Percentiles rank a stretch among this genome's conserved stretches.
These are phyloP conservation scores for Rhynchospora tenuis DNA, from an alignment of 176 grass and related monocot species.

Conservation along the genomic window DNA sequence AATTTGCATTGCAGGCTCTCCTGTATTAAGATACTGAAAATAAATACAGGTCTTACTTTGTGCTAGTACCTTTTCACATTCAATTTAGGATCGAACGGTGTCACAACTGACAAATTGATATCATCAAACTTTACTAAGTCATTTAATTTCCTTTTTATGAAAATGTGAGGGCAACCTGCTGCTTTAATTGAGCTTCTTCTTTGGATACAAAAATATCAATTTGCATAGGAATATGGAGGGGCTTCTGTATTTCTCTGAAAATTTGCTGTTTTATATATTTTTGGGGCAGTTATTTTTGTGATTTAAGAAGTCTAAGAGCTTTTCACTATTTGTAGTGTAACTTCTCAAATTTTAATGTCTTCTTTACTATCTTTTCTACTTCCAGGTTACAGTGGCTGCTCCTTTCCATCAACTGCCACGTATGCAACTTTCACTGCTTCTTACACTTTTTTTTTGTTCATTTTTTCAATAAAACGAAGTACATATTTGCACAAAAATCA, in stretches of 20 bases:
- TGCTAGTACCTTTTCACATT: background rate
- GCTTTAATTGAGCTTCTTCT: background rate
- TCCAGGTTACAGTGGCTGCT: slow-evolving; percentile 67
- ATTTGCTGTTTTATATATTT: background rate
- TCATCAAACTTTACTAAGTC: background rate
- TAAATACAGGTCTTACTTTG: background rate
- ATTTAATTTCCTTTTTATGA: background rate
- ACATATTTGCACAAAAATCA: background rate
- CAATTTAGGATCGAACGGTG: background rate
- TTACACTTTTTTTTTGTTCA: background rate
- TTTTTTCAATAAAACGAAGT: background rate
- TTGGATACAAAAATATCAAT: background rate
- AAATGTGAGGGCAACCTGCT: background rate
- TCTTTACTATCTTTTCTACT: slow-evolving; percentile 8
- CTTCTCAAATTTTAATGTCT: background rate
- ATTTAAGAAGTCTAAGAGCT: background rate
- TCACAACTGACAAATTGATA: background rate
- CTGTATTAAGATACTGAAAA: background rate
- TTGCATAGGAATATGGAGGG: background rate
- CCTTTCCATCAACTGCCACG: slow-evolving; percentile 67
- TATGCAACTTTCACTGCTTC: slow-evolving; percentile 26
- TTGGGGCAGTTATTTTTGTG: background rate
- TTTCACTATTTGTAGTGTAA: background rate
- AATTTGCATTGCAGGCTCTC: background rate
- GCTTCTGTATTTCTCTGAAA: background rate